phyloP scores from a whole-genome alignment of 805 yeast species.

The Saturnispora besseyi region DNA sequence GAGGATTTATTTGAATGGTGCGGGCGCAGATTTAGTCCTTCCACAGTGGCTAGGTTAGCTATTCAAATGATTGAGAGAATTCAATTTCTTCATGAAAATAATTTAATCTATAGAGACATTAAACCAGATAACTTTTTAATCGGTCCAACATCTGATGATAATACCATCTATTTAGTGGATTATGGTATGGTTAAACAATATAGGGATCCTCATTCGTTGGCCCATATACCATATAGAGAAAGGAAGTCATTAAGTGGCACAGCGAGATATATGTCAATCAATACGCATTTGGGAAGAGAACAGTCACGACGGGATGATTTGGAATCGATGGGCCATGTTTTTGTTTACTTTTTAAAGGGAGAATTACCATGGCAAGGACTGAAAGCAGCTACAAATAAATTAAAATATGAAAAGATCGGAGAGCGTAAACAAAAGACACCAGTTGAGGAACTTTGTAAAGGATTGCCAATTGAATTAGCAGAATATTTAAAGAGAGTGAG shows the following conservation, averaged over 20 bases:
- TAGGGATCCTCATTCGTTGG: conserved; percentile 70
- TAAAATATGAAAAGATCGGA: conserved; percentile 77
- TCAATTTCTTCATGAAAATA: conserved; percentile 67
- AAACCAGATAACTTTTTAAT: conserved; percentile 78
- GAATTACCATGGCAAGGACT: conserved; percentile 87
- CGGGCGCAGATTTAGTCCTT: conserved; percentile 61
- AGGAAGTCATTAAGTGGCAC: conserved; percentile 75
- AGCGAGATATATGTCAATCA: conserved; percentile 80
- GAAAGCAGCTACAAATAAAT: conserved; percentile 78
- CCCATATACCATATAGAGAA: conserved; percentile 77
- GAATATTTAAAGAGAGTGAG: conserved; percentile 65
- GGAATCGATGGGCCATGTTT: conserved; percentile 76
- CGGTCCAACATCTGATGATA: conserved; percentile 47
- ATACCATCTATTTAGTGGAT: conserved; percentile 65
- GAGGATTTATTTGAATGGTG: conserved; percentile 88
- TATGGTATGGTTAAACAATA: conserved; percentile 85
- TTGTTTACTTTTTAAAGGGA: conserved; percentile 69
- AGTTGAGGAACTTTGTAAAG: conserved; percentile 51
- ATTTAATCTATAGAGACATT: conserved; percentile 70
- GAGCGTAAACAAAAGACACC: conserved; percentile 67
- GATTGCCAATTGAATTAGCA: conserved; percentile 65
- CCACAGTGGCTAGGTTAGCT: conserved; percentile 67
- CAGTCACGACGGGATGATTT: conserved; percentile 78
- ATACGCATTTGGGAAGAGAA: conserved; percentile 80
- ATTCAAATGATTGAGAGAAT: conserved; percentile 70